Evolutionary conservation across 257 asterid genomes (phyloP), one percentile per base, ranked within the genome.

Genomic region (Euphrasia confusa): DNA sequence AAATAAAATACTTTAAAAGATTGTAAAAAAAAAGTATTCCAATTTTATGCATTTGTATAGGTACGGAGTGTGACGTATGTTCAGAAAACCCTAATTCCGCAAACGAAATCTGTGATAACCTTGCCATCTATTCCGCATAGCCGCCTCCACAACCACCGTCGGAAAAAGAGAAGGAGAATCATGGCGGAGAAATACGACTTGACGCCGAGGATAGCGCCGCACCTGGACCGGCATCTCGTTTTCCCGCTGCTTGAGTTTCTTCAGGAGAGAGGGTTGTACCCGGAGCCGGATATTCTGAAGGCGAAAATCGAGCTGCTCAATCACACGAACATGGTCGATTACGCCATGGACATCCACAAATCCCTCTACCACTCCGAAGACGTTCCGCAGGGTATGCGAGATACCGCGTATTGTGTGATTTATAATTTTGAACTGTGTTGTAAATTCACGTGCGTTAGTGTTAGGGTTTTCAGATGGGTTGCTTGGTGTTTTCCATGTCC

Each of bases 271-370:
- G 81, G 68, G 28, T 14, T 93, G 52, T 85, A 93, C 21, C 73
- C 91, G 0, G 96, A 87, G 73, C 88, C 76, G 62, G 86, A 84
- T 56, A 80, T 93, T 17, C 70, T 93, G 67, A 87, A 83, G 80
- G 96, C 96, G 1, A 93, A 93, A 74, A 85, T 93, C 57, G 82
- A 85, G 75, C 80, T 87, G 9, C 96, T 93, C 5, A 87, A 87
- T 68, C 77, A 87, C 35, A 93, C 99, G 4, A 93, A 93, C 63
- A 93, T 93, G 97, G 99, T 89, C 62, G 99, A 93, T 68, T 93
- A 85, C 53, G 96, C 96, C 64, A 89, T 93, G 99, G 99, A 93
- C 68, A 93, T 93, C 53, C 90, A 87, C 76, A 93, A 87, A 70
- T 75, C 95, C 0, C 96, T 93, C 17, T 85, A 93, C 69, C 95